Base-by-base conservation (phyloP, 176 grass and related monocot species). In the Urochloa ruziziensis region DNA sequence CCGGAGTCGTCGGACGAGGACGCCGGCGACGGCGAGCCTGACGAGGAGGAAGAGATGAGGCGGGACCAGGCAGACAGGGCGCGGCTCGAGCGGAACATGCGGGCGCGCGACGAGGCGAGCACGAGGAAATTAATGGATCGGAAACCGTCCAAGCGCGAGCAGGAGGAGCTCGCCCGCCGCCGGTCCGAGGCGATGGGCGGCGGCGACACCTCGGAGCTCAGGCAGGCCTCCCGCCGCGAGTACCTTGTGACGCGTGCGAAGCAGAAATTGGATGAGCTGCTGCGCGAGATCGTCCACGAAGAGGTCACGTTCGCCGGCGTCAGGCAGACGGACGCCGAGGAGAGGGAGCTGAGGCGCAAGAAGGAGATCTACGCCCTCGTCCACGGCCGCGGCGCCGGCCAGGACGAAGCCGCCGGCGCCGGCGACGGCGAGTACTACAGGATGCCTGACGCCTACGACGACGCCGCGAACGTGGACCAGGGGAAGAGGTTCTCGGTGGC, bases 381-480 rank as follows among this genome's bases (percentile, higher is more conserved):
- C 68, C 21, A 19, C 5, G 69, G 39, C 53, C 59, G 48, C 44
- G 46, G 48, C 44, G 46, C 17, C 35, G 25, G 15, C 3, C 12
- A 72, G 34, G 36, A 36, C 34, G 52, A 21, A 7, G 73, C 34
- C 34, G 74, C 46, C 19, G 77, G n/a, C n/a, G n/a, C n/a, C n/a
- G n/a, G n/a, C n/a, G n/a, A n/a, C n/a, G n/a, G 57, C 23, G 66
- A 79, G 4, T 88, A 64, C 28, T 88, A 88, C 32, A 70, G 27
- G 57, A 88, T 88, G 54, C 86, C 86, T 8, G 86, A 88, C 10
- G 74, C 86, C 1, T 88, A 88, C 80, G 80, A 88, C 57, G 67
- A 37, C 46, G 66, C 57, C 8, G 27, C 16, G 10, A 73, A 73
- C 57, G 57, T 83, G 19, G 74, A 88, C 61, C 80, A 83, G 66